These are phyloP conservation scores for Trifolium pratense DNA, from an alignment of 306 rosid genomes.

Conservation along the genomic window DNA sequence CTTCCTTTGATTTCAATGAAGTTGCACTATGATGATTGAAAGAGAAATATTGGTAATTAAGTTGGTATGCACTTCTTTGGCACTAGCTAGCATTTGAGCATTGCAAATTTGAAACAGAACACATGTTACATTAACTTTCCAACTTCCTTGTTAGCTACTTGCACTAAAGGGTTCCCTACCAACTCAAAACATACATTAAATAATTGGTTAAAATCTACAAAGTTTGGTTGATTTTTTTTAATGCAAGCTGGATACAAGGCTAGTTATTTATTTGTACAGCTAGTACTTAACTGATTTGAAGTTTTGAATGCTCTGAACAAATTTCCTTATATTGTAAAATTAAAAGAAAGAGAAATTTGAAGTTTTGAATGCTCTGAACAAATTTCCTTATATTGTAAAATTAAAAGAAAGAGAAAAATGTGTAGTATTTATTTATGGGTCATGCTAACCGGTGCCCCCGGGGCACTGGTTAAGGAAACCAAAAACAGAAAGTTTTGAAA, in stretches of 20 bases:
- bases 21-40: background rate
- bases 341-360: slow-evolving; percentile 11
- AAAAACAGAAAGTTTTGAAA: too few relatives aligned
- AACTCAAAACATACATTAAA: slow-evolving; percentile 30
- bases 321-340: slow-evolving; percentile 5
- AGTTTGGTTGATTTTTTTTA: slow-evolving; percentile 15
- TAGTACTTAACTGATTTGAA: slow-evolving; percentile 9
- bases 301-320: slow-evolving; percentile 28
- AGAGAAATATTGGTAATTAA: background rate
- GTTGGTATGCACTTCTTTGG: slow-evolving; percentile 30
- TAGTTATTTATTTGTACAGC: slow-evolving; percentile 27
- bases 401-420: slow-evolving; percentile 11
- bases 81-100: background rate
- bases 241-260: slow-evolving; percentile 34
- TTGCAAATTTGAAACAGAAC: slow-evolving; percentile 31
- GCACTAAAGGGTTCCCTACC: slow-evolving; percentile 45
- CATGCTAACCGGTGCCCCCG: too few relatives aligned
- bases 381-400: slow-evolving; percentile 7
- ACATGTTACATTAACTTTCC: slow-evolving; percentile 44
- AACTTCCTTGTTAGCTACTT: slow-evolving; percentile 34
- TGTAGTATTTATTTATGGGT: background rate
- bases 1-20: slow-evolving; percentile 27
- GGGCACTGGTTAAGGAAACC: too few relatives aligned
- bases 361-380: slow-evolving; percentile 27
- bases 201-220: slow-evolving; percentile 13